Base-by-base conservation (phyloP, 1,284 basidiomycete species). In the Ustilago sp. region DNA sequence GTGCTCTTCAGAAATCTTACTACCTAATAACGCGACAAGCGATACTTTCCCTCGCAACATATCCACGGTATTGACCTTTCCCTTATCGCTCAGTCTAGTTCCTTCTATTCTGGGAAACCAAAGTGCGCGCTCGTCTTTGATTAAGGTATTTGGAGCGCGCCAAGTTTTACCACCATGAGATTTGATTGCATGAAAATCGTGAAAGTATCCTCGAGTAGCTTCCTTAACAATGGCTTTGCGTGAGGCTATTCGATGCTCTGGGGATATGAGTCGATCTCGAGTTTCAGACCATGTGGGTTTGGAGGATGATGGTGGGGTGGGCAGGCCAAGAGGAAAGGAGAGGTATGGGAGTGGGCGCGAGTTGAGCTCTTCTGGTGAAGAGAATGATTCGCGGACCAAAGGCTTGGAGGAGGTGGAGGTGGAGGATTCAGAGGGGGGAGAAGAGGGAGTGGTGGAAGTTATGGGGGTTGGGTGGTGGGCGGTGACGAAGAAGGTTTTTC, bases 41-140 rank as follows among this genome's bases (percentile, higher is more conserved):
- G 92, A 92, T 58, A 97, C 90, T 73, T 91, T 92, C 12, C 92
- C 92, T 39, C 88, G 88, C 61, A 93, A 91, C 79, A 98, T 87
- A 28, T 91, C 89, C 0, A 94, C 92, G 1, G 95, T 98, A 84
- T 94, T 91, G 23, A 89, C 89, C 61, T 89, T 89, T 13, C 86
- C 83, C n/a, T 89, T 87, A 58, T 89, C 88, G 74, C 92, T 85
- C 3, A 90, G 80, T 23, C 90, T 89, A 51, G 90, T 91, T 0
- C 97, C 96, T 2, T 87, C 86, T n/a, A 99, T 90, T 79, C 96
- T 91, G 1, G 96, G 96, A 65, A 98, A 92, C 87, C 94, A 98
- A 1, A 94, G 87, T 8, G 96, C 65, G 28, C 83, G 76, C 15
- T 84, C 83, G n/a, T 76, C 52, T 11, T 71, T 70, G 80, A 98